Evolutionary conservation across 345 rosid genomes (phyloP), one percentile per base, ranked within the genome.

Genomic region (Iberis pinnata): DNA sequence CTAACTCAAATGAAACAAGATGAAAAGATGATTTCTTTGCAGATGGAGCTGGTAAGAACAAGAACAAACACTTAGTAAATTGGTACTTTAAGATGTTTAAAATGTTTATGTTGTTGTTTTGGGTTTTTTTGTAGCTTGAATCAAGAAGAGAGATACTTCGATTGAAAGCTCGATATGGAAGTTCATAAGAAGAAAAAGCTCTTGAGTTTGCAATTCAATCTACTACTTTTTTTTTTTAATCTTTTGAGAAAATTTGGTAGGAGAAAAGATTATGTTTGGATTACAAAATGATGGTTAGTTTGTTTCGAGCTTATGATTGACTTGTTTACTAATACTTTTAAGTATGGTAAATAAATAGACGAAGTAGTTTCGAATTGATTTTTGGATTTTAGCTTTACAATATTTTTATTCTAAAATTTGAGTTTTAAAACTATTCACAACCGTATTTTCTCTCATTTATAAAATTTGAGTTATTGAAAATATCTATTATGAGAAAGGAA

Each of bases 1-100:
- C 26, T 27, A 25, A 65, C 70, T 65, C 78, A 69, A 54, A 24
- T 20, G 19, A 20, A 71, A 47, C 86, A 82, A 68, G 60, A 12
- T 37, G 60, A 58, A 57, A 71, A 60, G 45, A 53, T 75, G 46
- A 50, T 47, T 37, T 36, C 36, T 20, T 53, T 82, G 68, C 76
- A 82, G 73, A 60, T 67, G 50, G 77, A 82, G 31, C 75, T 77
- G 85, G 89, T 81, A 59, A 37, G n/a, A n/a, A n/a, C n/a, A 54
- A 2, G 25, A 22, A 22, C 3, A 22, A 22, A 12, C 38, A 57
- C 56, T 47, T 4, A 10, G 20, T 12, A 16, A 49, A 39, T 17
- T 49, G 3, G 8, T 9, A 16, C 18, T 13, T 6, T 29, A 45
- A n/a, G 24, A 39, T 9, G 35, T 1, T 12, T n/a, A n/a, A n/a